Evolutionary conservation across 169 alveolate species (phyloP), one percentile per base, ranked within the genome.

Genomic region (Cryptosporidium sp.): DNA sequence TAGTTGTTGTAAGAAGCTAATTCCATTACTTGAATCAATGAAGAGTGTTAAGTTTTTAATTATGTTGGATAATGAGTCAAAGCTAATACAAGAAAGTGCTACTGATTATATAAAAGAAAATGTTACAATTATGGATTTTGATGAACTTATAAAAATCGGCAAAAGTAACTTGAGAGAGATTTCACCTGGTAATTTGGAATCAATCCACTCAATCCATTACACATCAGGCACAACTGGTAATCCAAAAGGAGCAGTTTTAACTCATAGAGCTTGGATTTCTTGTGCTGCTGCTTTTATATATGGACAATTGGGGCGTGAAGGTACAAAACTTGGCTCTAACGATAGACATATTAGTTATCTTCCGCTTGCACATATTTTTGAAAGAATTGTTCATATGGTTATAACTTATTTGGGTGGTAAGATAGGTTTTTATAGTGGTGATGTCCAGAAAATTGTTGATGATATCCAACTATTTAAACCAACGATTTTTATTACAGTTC

Each of bases 401-500:
- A 35, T 80, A 16, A 65, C 91, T 75, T 72, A 72, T n/a, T 80
- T 69, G 58, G 94, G 95, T n/a, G 93, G 89, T 0, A 67, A 70
- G 37, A 85, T 94, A 14, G 96, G 96, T 0, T 94, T 93, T 72
- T 94, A 80, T 70, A 60, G 93, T 33, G 98, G 98, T 23, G 95
- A 92, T 86, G 91, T 93, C n/a, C 80, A 65, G 29, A 94, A 93
- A 60, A 52, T 96, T 26, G 84, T 84, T 14, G 96, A 93, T 9
- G 98, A 96, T 75, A 91, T 98, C 29, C 94, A 95, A 52, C 92
- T 69, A 72, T 93, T 97, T 26, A 95, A 96, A 67, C 99, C 99
- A 37, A 96, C 99, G 0, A 85, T 98, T 75, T 96, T 98, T 93
- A 75, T 94, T 52, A 93, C 98, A 29, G 99, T 98, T 23, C 99